Percentiles rank a stretch among this genome's conserved stretches.
These are phyloP conservation scores for Pontederia crassipes DNA, from an alignment of 176 grass and related monocot species.

Conservation along the genomic window DNA sequence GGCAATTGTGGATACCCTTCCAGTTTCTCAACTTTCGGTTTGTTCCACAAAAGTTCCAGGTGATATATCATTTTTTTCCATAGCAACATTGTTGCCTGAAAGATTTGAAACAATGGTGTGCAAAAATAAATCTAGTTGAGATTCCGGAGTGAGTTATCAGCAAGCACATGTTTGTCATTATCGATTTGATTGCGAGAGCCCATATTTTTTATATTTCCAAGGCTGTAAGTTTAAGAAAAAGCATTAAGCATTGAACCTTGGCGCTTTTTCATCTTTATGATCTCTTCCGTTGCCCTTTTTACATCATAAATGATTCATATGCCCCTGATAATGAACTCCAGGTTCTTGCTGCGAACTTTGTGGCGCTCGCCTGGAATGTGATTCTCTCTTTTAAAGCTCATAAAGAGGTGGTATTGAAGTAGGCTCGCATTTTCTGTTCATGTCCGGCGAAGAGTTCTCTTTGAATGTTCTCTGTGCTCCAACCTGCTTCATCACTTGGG, in stretches of 20 bases:
- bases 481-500: no score
- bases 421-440: slow-evolving; percentile 7
- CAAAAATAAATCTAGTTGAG: not conserved
- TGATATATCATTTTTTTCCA: not conserved
- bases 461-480: no score
- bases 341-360: slow-evolving; percentile 75
- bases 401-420: slow-evolving; percentile 52
- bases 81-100: not conserved
- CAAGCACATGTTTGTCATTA: no score
- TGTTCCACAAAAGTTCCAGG: slow-evolving; percentile 90
- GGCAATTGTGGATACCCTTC: slow-evolving; percentile 95
- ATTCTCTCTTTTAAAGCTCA: slow-evolving; percentile 90
- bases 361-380: slow-evolving; percentile 73
- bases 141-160: not conserved
- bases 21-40: slow-evolving; percentile 94
- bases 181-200: no score
- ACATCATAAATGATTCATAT: not conserved
- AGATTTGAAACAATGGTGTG: not conserved
- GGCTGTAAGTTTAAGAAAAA: no score
- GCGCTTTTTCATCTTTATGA: no score
- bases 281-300: not conserved
- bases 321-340: not conserved
- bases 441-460: no score
- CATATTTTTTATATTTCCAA: no score
- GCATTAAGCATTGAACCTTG: not conserved